Conservation (phyloP, 2,329 filamentous ascomycete species). For the Lizonia empirigonia region DNA sequence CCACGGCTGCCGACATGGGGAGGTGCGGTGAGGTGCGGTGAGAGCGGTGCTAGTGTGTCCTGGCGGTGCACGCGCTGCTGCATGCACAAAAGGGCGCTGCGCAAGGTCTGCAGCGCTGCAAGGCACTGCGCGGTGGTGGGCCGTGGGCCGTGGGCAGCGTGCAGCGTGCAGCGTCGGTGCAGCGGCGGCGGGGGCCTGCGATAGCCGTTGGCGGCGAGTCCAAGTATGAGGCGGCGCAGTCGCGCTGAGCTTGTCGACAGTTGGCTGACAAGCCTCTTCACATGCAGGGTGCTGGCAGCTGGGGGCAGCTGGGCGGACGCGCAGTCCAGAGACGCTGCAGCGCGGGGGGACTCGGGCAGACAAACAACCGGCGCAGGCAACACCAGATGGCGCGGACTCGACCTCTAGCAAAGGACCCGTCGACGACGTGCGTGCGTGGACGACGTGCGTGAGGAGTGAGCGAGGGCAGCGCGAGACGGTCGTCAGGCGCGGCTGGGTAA, state of each 20-base stretch:
- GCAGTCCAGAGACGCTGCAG: background rate
- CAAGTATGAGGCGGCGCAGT: slow-evolving; percentile 1
- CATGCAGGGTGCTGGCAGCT: too few species aligned
- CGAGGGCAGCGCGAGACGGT: slow-evolving; percentile 16
- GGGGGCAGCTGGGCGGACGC: too few species aligned
- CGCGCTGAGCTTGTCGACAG: slow-evolving; percentile 9
- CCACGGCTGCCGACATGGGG: slow-evolving; percentile 48
- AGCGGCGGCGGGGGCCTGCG: slow-evolving; percentile 9
- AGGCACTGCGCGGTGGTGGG: slow-evolving; percentile 11
- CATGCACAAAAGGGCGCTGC: slow-evolving; percentile 1
- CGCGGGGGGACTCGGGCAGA: background rate
- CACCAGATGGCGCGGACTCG: background rate
- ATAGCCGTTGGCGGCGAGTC: slow-evolving; percentile 9
- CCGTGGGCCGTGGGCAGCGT: slow-evolving; percentile 6
- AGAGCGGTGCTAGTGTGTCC: slow-evolving; percentile 16
- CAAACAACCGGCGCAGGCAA: background rate
- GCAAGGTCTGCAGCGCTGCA: slow-evolving; percentile 2
- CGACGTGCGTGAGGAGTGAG: slow-evolving; percentile 35
- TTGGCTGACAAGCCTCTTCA: slow-evolving; percentile 18
- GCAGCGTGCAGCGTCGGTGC: slow-evolving; percentile 1
- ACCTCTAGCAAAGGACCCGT: slow-evolving; percentile 18
- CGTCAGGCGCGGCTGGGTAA: slow-evolving; percentile 38
- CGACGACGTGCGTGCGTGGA: slow-evolving; percentile 37
- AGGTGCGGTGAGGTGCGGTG: slow-evolving; percentile 9
- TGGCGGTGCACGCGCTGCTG: background rate